Percentiles rank a stretch among this genome's conserved stretches.
phyloP scores from a whole-genome alignment of 352 stramenopile genomes.

The Phytophthora crassamura region DNA sequence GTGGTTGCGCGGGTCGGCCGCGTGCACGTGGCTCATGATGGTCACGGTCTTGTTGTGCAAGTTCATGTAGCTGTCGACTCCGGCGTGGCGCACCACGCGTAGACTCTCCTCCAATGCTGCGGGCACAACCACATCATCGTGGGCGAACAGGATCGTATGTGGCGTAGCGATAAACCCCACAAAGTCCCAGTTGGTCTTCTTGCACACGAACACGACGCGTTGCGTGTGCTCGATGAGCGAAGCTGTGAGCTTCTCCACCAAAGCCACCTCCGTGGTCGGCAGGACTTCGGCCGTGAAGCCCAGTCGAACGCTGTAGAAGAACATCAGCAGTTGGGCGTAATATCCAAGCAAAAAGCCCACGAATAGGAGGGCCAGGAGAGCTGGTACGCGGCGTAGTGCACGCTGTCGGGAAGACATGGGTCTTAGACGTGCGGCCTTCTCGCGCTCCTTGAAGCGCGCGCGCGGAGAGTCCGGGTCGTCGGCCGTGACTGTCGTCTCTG shows the following conservation, averaged over 20 bases:
- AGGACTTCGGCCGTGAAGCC: constrained; percentile 66
- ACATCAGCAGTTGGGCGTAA: constrained; percentile 73
- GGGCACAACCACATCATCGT: constrained; percentile 69
- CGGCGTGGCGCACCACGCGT: constrained; percentile 63
- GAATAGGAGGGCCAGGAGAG: constrained; percentile 28
- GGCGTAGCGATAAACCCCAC: constrained; percentile 69
- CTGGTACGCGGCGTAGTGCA: constrained; percentile 26
- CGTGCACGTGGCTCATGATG: constrained; percentile 77
- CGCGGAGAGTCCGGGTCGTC: constrained; percentile 23
- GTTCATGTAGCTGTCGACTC: constrained; percentile 78
- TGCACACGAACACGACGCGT: constrained; percentile 73
- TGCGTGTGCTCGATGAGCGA: constrained; percentile 63
- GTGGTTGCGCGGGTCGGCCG: constrained; percentile 54
- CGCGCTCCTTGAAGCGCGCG: constrained; percentile 30
- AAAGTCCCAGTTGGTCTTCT: constrained; percentile 85
- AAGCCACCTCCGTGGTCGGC: constrained; percentile 44
- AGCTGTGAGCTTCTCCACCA: constrained; percentile 55
- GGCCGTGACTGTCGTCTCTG: constrained; percentile 18
- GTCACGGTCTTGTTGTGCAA: constrained; percentile 86
- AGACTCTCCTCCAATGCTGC: constrained; percentile 58
- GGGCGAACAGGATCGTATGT: constrained; percentile 71
- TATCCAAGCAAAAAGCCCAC: constrained; percentile 62
- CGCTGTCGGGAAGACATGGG: constrained; percentile 13
- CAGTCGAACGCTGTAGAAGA: constrained; percentile 69
- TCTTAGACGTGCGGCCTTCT: constrained; percentile 22